phyloP scores from a whole-genome alignment of 768 basidiomycete genomes.

The Coprinopsis cinerea region DNA sequence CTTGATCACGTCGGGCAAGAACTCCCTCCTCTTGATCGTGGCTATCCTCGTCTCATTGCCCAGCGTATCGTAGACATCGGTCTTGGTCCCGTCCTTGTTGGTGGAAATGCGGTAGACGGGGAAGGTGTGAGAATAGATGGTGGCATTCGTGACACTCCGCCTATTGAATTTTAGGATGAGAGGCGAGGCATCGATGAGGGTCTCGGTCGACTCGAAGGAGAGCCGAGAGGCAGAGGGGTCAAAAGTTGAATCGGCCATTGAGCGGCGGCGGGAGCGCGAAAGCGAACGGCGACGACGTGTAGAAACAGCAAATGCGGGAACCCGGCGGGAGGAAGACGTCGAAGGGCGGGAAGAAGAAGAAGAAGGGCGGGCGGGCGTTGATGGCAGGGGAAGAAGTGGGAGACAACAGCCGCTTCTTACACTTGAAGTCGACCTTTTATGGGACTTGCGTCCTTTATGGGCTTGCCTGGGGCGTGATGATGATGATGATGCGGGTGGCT shows the following conservation, averaged over 20 bases:
- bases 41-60: background rate
- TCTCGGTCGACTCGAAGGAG: conserved; percentile 6
- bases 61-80: conserved; percentile 8
- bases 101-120: conserved; percentile 5
- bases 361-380: background rate
- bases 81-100: conserved; percentile 9
- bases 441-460: background rate
- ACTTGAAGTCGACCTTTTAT: background rate
- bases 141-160: conserved; percentile 6
- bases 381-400: background rate
- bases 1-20: conserved; percentile 11
- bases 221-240: background rate
- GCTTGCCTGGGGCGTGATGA: background rate
- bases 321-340: background rate
- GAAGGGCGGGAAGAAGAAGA: background rate
- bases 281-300: background rate
- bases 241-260: background rate
- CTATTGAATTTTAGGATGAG: conserved; percentile 10
- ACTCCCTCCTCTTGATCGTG: conserved; percentile 11
- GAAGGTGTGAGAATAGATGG: background rate
- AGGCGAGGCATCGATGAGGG: conserved; percentile 5
- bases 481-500: background rate
- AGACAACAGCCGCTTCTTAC: background rate
- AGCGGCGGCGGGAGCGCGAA: background rate
- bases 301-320: background rate